Evolutionary conservation across 345 rosid species (phyloP).

Genomic region (Arabidopsis arenosa): DNA sequence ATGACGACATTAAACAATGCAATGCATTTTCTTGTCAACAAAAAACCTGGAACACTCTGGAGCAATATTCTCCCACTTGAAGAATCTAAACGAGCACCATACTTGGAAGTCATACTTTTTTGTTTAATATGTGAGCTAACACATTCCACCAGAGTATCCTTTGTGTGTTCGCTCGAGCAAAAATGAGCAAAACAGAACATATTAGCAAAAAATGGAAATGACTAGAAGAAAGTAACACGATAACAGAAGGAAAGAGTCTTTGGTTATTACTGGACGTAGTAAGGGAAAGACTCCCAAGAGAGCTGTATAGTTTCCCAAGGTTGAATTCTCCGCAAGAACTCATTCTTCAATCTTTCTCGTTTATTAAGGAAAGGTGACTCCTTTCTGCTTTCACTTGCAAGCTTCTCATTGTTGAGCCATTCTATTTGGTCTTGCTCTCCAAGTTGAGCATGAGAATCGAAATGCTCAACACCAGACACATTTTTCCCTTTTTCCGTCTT

Average conservation of each 20-base stretch:
- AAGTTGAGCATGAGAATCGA: constrained; percentile 70
- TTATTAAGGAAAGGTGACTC: constrained; percentile 78
- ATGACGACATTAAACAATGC: constrained; percentile 7
- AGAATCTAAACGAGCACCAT: constrained; percentile 79
- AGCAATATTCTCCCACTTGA: constrained; percentile 92
- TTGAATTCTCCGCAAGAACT: constrained; percentile 73
- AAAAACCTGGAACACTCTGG: constrained; percentile 87
- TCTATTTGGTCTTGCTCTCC: constrained; percentile 92
- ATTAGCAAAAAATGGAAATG: constrained; percentile 20
- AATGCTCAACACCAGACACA: constrained; percentile 41
- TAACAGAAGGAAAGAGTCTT: constrained; percentile 4
- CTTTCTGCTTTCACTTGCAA: constrained; percentile 69
- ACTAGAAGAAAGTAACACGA: not conserved
- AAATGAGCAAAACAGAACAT: constrained; percentile 24
- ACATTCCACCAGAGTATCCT: constrained; percentile 83
- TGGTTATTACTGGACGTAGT: constrained; percentile 70
- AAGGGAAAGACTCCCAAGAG: constrained; percentile 92
- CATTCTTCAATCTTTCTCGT: constrained; percentile 76
- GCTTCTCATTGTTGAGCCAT: constrained; percentile 84
- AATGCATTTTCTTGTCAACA: constrained; percentile 6
- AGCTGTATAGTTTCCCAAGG: constrained; percentile 92
- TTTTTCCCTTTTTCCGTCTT: constrained; percentile 47
- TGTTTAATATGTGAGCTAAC: constrained; percentile 82
- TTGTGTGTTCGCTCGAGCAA: constrained; percentile 64
- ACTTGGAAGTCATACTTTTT: constrained; percentile 50